Percentiles rank a stretch among this genome's conserved stretches.
These are phyloP conservation scores for Castanea crenata DNA, from an alignment of 306 rosid genomes.

Conservation along the genomic window DNA sequence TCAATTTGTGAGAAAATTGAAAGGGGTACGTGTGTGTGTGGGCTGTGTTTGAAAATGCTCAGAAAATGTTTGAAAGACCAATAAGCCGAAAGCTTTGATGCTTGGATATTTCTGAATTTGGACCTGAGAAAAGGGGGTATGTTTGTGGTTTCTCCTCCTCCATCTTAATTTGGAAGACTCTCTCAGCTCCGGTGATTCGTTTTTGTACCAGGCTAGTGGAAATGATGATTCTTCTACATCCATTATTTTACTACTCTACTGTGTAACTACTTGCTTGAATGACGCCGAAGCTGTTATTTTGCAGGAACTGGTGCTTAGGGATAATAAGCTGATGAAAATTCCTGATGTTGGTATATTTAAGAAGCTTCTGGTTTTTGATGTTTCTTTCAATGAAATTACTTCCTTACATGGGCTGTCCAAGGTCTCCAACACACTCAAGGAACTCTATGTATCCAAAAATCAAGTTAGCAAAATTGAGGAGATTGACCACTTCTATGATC, in stretches of 20 bases:
- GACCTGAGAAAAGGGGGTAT: neutral
- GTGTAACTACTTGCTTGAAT: neutral
- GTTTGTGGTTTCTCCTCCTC: neutral
- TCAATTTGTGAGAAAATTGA: no score
- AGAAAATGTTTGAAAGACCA: neutral
- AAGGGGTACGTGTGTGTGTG: neutral
- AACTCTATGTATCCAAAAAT: slow-evolving; percentile 87
- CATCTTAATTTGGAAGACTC: neutral
- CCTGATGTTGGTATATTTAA: slow-evolving; percentile 72
- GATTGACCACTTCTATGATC: slow-evolving; percentile 67
- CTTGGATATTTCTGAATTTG: neutral
- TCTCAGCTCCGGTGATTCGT: neutral
- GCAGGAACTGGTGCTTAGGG: slow-evolving; percentile 84
- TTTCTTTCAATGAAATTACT: slow-evolving; percentile 80
- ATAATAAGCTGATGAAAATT: slow-evolving; percentile 62
- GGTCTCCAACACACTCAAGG: slow-evolving; percentile 63
- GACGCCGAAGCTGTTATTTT: neutral
- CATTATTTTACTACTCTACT: neutral
- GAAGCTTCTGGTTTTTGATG: slow-evolving; percentile 72
- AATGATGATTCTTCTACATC: neutral
- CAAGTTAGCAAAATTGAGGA: slow-evolving; percentile 80
- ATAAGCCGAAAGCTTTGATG: neutral
- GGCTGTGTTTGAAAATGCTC: neutral
- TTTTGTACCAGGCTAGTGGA: neutral
- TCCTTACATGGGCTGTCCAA: slow-evolving; percentile 56